These are phyloP conservation scores for Metarhizium guizhouense DNA, from an alignment of 2,329 filamentous ascomycete genomes.

Conservation along the genomic window DNA sequence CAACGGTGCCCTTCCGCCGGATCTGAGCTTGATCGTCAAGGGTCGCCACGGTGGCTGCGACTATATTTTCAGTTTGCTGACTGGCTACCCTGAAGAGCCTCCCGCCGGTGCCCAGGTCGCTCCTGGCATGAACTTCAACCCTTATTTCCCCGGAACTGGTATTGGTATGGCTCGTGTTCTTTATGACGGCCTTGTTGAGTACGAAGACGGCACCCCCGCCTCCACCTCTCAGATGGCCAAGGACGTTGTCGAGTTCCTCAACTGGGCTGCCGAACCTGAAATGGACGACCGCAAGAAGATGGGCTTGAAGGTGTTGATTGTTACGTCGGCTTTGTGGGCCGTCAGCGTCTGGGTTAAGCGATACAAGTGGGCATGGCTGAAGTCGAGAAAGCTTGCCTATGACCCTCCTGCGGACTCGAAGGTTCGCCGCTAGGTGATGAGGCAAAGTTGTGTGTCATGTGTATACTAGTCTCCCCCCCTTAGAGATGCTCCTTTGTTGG, in stretches of 20 bases:
- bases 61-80: constrained; percentile 96
- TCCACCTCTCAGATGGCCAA: constrained; percentile 99
- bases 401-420: constrained; percentile 58
- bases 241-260: constrained; percentile 97
- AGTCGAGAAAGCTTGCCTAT: constrained; percentile 90
- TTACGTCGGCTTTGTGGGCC: constrained; percentile 70
- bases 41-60: constrained; percentile 94
- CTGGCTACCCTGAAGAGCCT: constrained; percentile 93
- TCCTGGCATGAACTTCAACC: constrained; percentile 97
- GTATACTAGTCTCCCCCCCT: constrained; percentile 33
- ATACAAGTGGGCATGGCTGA: constrained; percentile 98
- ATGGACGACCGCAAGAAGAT: constrained; percentile 99
- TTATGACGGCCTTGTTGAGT: constrained; percentile 95
- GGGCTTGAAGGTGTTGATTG: constrained; percentile 90
- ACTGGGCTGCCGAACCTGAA: constrained; percentile 98
- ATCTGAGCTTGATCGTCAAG: constrained; percentile 97
- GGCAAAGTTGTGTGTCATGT: constrained; percentile 20
- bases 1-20: constrained; percentile 93
- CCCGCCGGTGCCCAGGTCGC: constrained; percentile 81
- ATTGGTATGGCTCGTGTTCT: constrained; percentile 99
- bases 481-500: constrained; percentile 34
- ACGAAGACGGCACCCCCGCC: constrained; percentile 91
- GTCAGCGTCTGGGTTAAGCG: constrained; percentile 96
- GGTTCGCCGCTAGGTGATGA: constrained; percentile 36
- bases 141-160: constrained; percentile 97